These are phyloP conservation scores for Suillus americanus DNA, from an alignment of 768 basidiomycete species.

Conservation along the genomic window DNA sequence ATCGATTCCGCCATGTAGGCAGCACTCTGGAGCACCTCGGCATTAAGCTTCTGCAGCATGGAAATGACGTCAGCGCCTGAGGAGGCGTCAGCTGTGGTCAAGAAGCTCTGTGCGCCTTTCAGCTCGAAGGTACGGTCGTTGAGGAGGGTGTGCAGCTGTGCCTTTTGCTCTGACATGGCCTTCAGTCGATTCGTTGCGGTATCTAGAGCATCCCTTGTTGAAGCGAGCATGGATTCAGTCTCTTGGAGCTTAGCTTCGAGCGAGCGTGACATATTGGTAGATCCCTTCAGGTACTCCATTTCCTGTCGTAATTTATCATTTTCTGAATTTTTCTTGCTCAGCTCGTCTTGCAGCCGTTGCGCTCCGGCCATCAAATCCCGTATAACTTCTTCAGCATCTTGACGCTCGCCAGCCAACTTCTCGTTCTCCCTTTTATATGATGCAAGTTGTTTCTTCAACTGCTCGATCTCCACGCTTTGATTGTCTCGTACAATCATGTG, in stretches of 20 bases:
- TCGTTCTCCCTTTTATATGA: neutral
- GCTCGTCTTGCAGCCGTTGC: neutral
- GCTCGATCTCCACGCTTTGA: neutral
- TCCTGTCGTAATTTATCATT: neutral
- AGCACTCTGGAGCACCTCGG: constrained; percentile 48
- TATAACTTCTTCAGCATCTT: too few species aligned
- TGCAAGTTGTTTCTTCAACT: neutral
- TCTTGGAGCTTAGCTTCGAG: neutral
- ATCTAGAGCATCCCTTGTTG: neutral
- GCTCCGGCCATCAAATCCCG: neutral
- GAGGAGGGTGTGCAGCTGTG: constrained; percentile 30
- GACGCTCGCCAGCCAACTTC: neutral
- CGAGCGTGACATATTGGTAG: neutral
- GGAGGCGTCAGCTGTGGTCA: constrained; percentile 42
- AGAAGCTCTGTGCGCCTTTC: constrained; percentile 46
- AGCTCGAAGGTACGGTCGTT: constrained; percentile 44
- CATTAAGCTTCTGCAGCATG: constrained; percentile 45
- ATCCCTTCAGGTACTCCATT: neutral
- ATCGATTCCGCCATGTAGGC: constrained; percentile 48
- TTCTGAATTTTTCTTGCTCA: neutral
- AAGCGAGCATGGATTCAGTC: neutral
- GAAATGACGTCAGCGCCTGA: constrained; percentile 46
- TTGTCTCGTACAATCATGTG: neutral
- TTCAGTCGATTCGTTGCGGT: neutral
- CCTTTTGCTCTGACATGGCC: neutral